phyloP scores from a whole-genome alignment of 1,284 basidiomycete genomes.

The Paramarasmius palmivorus region DNA sequence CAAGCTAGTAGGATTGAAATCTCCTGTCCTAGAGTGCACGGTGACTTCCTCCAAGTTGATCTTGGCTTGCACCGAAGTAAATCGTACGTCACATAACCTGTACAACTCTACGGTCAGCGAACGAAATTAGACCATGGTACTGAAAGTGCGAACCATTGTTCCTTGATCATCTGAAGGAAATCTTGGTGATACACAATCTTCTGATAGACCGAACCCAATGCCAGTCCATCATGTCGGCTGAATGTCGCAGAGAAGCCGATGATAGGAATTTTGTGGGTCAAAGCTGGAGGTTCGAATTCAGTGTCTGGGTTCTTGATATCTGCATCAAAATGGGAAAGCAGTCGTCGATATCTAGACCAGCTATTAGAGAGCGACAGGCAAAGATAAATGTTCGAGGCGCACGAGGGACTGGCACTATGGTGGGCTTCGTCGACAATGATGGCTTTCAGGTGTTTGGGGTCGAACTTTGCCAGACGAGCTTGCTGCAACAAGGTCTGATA shows the following conservation, averaged over 20 bases:
- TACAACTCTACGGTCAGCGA: constrained; percentile 8
- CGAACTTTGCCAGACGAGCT: constrained; percentile 78
- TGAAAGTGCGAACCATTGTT: constrained; percentile 68
- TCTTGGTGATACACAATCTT: constrained; percentile 94
- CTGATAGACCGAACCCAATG: constrained; percentile 87
- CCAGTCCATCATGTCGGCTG: constrained; percentile 88
- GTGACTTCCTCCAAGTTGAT: constrained; percentile 71
- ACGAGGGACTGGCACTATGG: constrained; percentile 92
- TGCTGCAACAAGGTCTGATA: constrained; percentile 83
- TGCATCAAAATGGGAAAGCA: constrained; percentile 76
- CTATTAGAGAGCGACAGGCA: background rate
- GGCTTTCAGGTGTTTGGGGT: constrained; percentile 72
- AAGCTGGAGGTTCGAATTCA: constrained; percentile 31
- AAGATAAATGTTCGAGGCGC: constrained; percentile 27
- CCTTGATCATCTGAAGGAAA: constrained; percentile 91
- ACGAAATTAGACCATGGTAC: background rate
- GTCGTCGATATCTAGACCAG: constrained; percentile 65
- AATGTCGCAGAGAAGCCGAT: constrained; percentile 97
- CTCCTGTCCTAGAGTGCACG: constrained; percentile 67
- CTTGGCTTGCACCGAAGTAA: constrained; percentile 78
- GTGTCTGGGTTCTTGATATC: constrained; percentile 57
- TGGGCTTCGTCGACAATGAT: constrained; percentile 95
- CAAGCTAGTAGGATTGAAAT: constrained; percentile 78
- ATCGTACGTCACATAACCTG: constrained; percentile 85
- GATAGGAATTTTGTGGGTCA: constrained; percentile 70